phyloP scores from a whole-genome alignment of 2,329 filamentous ascomycete species.

The Diatrype stigma region DNA sequence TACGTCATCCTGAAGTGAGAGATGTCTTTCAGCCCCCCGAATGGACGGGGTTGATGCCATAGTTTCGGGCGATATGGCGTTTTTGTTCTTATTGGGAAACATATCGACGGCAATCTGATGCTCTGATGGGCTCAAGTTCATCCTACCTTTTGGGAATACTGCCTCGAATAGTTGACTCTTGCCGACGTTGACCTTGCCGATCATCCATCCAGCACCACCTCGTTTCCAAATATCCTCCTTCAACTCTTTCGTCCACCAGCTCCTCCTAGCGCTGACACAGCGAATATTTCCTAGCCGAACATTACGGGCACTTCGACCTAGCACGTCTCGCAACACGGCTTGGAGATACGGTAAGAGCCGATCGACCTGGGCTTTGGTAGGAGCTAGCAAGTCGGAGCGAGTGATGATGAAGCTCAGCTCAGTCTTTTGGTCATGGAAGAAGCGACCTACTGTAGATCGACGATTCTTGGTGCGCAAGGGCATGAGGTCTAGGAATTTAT shows the following conservation, averaged over 20 bases:
- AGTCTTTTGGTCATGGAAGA: conserved; percentile 61
- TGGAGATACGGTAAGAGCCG: conserved; percentile 79
- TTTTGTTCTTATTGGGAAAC: conserved; percentile 13
- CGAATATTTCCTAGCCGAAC: conserved; percentile 83
- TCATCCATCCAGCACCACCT: conserved; percentile 88
- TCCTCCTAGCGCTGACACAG: conserved; percentile 79
- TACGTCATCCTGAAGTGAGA: conserved; percentile 20
- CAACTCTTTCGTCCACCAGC: conserved; percentile 86
- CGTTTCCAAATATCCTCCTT: conserved; percentile 82
- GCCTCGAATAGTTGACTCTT: conserved; percentile 89
- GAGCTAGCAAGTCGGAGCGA: conserved; percentile 78
- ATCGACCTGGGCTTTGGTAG: conserved; percentile 79
- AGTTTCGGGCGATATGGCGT: not conserved
- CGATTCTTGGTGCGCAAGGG: conserved; percentile 77
- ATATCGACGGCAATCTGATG: conserved; percentile 33
- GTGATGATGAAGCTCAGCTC: conserved; percentile 91
- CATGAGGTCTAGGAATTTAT: conserved; percentile 64
- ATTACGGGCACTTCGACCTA: conserved; percentile 63
- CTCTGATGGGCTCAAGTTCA: conserved; percentile 35
- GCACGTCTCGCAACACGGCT: conserved; percentile 69
- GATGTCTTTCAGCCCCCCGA: conserved; percentile 8
- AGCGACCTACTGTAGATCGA: conserved; percentile 64
- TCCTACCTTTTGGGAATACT: conserved; percentile 75
- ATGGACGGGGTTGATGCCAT: not conserved
- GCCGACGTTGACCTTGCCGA: conserved; percentile 97